Conservation (phyloP, 352 stramenopile genomes). For the Peronospora tabacina region DNA sequence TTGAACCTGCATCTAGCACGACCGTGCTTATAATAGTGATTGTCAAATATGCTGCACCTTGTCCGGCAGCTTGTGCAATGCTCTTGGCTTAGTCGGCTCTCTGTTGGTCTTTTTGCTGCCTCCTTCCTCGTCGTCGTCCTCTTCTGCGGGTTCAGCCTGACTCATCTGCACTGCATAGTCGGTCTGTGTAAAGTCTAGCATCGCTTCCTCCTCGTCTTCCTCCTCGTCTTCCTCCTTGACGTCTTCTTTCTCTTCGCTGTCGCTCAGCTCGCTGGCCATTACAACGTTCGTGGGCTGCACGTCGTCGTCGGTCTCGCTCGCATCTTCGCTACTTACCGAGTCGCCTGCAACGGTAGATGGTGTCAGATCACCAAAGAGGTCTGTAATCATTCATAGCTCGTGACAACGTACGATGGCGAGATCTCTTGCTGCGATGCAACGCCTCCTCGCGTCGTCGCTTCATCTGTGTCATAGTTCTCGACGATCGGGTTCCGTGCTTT, state of each 20-base stretch:
- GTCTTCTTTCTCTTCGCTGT: constrained; percentile 31
- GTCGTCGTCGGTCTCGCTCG: constrained; percentile 30
- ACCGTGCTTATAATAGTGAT: background rate
- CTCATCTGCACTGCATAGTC: constrained; percentile 58
- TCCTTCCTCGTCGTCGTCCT: constrained; percentile 32
- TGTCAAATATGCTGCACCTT: constrained; percentile 29
- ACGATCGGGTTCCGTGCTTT: background rate
- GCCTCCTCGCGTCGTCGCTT: constrained; percentile 35
- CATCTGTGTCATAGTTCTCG: constrained; percentile 14
- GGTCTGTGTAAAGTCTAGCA: constrained; percentile 73
- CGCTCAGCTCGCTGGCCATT: constrained; percentile 15
- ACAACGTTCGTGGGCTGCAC: constrained; percentile 23
- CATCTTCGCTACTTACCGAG: constrained; percentile 26
- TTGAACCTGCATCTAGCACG: background rate
- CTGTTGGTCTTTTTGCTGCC: constrained; percentile 29
- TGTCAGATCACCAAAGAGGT: background rate
- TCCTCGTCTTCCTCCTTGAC: constrained; percentile 17
- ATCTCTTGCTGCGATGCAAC: constrained; percentile 26
- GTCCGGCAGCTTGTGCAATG: constrained; percentile 40
- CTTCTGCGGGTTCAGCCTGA: constrained; percentile 26
- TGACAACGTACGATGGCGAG: constrained; percentile 27
- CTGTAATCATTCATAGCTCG: background rate
- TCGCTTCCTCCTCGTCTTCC: constrained; percentile 38
- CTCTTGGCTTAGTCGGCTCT: constrained; percentile 28
- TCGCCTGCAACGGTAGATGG: constrained; percentile 13